Percentiles rank a stretch among this genome's conserved stretches.
These are phyloP conservation scores for Serendipita vermifera DNA, from an alignment of 768 basidiomycete species.

Conservation along the genomic window DNA sequence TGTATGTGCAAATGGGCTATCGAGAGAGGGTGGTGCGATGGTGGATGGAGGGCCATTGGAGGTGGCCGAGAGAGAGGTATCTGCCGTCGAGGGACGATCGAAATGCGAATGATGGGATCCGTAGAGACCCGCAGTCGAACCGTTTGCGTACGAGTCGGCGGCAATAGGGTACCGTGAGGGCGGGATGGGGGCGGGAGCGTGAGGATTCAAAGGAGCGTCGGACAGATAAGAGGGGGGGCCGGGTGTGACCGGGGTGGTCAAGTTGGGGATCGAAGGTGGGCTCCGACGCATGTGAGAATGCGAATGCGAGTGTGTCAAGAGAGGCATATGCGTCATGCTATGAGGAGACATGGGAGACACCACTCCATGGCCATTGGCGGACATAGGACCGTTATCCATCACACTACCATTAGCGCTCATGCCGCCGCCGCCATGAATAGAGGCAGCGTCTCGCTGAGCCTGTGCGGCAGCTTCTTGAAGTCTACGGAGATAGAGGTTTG, in stretches of 20 bases:
- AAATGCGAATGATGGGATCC: not conserved
- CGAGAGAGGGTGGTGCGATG: conserved; percentile 1
- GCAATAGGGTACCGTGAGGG: conserved; percentile 61
- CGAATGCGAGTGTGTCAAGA: not conserved
- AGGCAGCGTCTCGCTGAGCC: not conserved
- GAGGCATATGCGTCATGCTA: not conserved
- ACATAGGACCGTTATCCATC: not conserved
- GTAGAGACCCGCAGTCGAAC: conserved; percentile 23
- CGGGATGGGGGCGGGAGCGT: conserved; percentile 28
- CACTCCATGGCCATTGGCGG: not conserved
- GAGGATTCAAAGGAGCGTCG: not conserved
- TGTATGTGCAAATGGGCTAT: not conserved
- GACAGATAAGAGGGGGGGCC: not conserved
- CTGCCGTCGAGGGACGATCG: conserved; percentile 7
- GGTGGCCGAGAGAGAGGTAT: not conserved
- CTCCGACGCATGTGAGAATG: not conserved
- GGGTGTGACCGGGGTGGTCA: conserved; percentile 8
- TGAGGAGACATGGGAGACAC: conserved; percentile 1
- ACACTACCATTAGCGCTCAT: not conserved
- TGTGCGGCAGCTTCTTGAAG: conserved; percentile 6
- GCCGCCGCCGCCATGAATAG: too few relatives aligned
- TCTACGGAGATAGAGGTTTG: conserved; percentile 53
- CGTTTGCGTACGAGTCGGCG: conserved; percentile 50
- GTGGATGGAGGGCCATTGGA: not conserved
- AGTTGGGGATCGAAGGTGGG: not conserved